A percentile compares a stretch with the other conserved stretches of the same genome.
These are phyloP conservation scores for Cucumis melo DNA, from an alignment of 306 rosid genomes.

Conservation along the genomic window DNA sequence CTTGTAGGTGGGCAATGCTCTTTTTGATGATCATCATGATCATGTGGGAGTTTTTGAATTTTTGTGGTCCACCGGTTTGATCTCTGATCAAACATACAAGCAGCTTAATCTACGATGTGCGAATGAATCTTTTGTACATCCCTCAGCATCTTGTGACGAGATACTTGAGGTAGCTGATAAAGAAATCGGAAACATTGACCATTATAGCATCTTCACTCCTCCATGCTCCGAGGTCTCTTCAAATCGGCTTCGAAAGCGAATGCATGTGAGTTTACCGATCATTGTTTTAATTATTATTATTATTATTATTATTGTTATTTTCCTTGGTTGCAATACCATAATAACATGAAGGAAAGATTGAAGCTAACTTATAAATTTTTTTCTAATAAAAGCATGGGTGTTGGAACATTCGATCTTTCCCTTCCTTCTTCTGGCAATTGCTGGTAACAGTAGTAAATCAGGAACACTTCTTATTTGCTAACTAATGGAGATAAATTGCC, in stretches of 20 bases:
- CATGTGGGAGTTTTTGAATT: constrained; percentile 67
- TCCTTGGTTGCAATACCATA: too few species aligned
- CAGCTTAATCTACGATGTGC: constrained; percentile 44
- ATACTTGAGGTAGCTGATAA: constrained; percentile 25
- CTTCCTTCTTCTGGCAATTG: not conserved
- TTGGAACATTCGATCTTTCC: not conserved
- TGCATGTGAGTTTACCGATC: constrained; percentile 38
- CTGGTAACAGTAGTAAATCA: not conserved
- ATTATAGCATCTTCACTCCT: constrained; percentile 68
- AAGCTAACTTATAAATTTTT: not conserved
- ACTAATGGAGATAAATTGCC: not conserved
- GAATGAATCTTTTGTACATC: constrained; percentile 30
- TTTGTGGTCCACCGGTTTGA: constrained; percentile 83
- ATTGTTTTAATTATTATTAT: not conserved
- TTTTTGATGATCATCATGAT: constrained; percentile 65
- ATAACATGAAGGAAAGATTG: not conserved
- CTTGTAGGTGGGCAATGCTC: constrained; percentile 93
- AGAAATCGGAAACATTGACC: constrained; percentile 67
- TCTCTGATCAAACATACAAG: constrained; percentile 75
- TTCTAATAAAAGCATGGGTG: not conserved
- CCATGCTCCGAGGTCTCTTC: constrained; percentile 40
- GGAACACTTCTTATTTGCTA: not conserved
- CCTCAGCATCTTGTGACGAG: constrained; percentile 41
- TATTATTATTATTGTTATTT: not conserved
- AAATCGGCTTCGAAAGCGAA: constrained; percentile 36